A percentile compares a stretch with the other conserved stretches of the same genome.
phyloP scores from a whole-genome alignment of 306 rosid species.

The Potentilla sterilis region DNA sequence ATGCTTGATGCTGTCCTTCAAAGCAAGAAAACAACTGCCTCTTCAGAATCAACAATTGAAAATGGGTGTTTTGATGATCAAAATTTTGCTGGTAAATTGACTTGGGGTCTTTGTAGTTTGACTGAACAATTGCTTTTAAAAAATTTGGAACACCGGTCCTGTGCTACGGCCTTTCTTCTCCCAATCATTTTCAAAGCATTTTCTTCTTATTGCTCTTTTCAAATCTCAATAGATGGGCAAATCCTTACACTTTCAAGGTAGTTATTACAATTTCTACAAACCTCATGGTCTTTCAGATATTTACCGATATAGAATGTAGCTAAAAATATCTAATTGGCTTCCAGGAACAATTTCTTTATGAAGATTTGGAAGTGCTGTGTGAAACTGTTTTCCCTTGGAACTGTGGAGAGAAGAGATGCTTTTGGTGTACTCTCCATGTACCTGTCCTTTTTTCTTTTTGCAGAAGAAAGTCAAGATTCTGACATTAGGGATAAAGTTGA shows the following conservation, averaged over 20 bases:
- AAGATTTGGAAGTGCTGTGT: conserved; percentile 82
- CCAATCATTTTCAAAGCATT: conserved; percentile 67
- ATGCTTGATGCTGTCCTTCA: conserved; percentile 60
- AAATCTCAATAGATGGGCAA: conserved; percentile 43
- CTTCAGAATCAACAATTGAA: conserved; percentile 31
- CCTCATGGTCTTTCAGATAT: conserved; percentile 11
- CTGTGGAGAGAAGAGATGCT: conserved; percentile 83
- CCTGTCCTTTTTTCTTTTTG: conserved; percentile 54
- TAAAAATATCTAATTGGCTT: conserved; percentile 38
- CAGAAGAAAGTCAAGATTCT: conserved; percentile 46
- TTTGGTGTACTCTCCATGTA: conserved; percentile 68
- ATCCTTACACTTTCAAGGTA: conserved; percentile 59
- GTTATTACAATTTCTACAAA: conserved; percentile 25
- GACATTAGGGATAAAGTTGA: conserved; percentile 30
- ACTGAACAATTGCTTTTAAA: conserved; percentile 64
- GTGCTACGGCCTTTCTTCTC: conserved; percentile 67
- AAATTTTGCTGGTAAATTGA: conserved; percentile 47
- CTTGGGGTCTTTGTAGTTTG: conserved; percentile 61
- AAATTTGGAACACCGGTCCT: conserved; percentile 72
- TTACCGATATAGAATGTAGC: conserved; percentile 7
- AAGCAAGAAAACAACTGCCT: conserved; percentile 28
- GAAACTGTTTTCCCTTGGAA: conserved; percentile 67
- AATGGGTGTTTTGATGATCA: conserved; percentile 36
- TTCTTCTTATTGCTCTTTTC: conserved; percentile 41
- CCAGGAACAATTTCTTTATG: conserved; percentile 62